Evolutionary conservation across 2,329 filamentous ascomycete genomes (phyloP), one percentile per base, ranked within the genome.

Genomic region (Clarireedia hainanense): DNA sequence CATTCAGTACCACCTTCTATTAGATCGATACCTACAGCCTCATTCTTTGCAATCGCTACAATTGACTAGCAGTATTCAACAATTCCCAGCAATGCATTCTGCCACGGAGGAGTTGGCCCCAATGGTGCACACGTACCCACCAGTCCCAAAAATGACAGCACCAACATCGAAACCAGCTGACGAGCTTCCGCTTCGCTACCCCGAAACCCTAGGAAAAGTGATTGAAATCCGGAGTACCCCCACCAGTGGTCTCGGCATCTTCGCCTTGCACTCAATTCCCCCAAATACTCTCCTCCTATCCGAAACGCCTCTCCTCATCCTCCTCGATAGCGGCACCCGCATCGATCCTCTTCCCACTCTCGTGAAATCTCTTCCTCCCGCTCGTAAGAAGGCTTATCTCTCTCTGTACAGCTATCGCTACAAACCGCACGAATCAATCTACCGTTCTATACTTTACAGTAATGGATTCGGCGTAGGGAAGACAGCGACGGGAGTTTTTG

Each of bases 381-480:
- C 47, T 9, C 50, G 30, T 4, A 54, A 52, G 43, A 17, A 53
- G 12, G 42, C 54, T 0, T 64, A 61, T 49, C 49, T 57, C 23
- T 61, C 58, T 4, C 58, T 63, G 4, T 50, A 59, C 47, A 34
- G 26, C 45, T 61, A 58, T 47, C 57, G 45, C 7, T 42, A 55
- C 30, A 54, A 58, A 14, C 49, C 57, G 15, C 48, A 49, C 6
- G 63, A 63, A 36, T 60, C 58, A 1, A 34, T 46, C 5, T 57
- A 58, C 36, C 43, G 59, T 12, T 60, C 55, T 12, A 64, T 66
- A 40, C 26, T 67, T 14, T 61, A 63, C 42, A 60, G 52, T 24
- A 67, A 67, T 57, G 61, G 60, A 2, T 67, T 60, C 47, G 56
- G 50, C 5, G 60, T 65, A 9, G 43, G 54, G 7, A 62, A 59